These are phyloP conservation scores for Aureobasidium leucospermi DNA, from an alignment of 2,329 filamentous ascomycete species.

Conservation along the genomic window DNA sequence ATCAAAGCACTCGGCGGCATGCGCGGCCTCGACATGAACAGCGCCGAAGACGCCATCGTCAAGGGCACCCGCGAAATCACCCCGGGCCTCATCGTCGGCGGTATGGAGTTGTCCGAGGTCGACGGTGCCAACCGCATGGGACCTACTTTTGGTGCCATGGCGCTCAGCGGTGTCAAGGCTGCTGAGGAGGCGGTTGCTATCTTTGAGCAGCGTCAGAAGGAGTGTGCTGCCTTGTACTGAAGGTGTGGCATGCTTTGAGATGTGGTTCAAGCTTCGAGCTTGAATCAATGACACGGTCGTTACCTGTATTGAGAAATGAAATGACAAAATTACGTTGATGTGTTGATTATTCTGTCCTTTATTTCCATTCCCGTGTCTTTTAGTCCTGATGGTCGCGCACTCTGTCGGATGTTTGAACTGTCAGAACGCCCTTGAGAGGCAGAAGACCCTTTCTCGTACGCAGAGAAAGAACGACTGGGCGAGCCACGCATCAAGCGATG, in stretches of 20 bases:
- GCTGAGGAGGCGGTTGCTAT: conserved; percentile 77
- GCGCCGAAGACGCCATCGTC: conserved; percentile 86
- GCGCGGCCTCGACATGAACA: conserved; percentile 88
- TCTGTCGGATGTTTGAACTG: too few species aligned
- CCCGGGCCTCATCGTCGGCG: conserved; percentile 83
- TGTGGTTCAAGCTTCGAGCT: not conserved
- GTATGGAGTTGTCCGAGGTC: conserved; percentile 87
- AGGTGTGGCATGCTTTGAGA: not conserved
- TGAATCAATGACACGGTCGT: not conserved
- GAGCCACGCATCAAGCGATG: too few species aligned
- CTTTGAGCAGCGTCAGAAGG: conserved; percentile 68
- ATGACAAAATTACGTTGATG: not conserved
- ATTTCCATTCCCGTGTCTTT: too few species aligned
- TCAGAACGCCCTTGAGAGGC: too few species aligned
- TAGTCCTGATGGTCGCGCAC: too few species aligned
- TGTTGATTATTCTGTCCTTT: not conserved
- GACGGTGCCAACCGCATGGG: conserved; percentile 87
- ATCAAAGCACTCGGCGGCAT: conserved; percentile 82
- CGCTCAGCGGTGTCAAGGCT: conserved; percentile 77
- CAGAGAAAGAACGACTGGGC: too few species aligned
- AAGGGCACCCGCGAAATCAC: conserved; percentile 84
- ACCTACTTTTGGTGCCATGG: conserved; percentile 86
- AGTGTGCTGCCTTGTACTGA: conserved; percentile 46
- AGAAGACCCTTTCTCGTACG: too few species aligned
- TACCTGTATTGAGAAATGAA: not conserved